These are phyloP conservation scores for Mortierella claussenii DNA, from an alignment of 192 early-diverging fungal species.

Conservation along the genomic window DNA sequence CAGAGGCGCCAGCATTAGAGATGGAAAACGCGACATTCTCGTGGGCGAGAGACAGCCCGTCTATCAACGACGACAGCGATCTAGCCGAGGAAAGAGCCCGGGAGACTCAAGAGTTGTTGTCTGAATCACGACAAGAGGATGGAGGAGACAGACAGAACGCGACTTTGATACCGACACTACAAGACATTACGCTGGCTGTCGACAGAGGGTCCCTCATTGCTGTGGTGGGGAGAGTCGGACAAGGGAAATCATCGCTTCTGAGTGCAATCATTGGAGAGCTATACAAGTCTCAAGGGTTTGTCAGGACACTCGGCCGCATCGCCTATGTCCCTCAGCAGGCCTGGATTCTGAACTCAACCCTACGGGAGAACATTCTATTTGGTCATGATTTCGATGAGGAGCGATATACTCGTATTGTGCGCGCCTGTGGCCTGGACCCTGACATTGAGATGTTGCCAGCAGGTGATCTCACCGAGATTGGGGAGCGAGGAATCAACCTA, in stretches of 20 bases:
- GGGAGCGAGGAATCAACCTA: conserved; percentile 71
- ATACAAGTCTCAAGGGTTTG: conserved; percentile 70
- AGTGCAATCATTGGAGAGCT: conserved; percentile 84
- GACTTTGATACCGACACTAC: conserved; percentile 19
- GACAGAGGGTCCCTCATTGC: conserved; percentile 66
- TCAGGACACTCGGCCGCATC: conserved; percentile 69
- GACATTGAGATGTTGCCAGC: conserved; percentile 72
- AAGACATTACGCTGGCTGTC: conserved; percentile 32
- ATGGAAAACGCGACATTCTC: conserved; percentile 23
- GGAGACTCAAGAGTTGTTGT: too few relatives aligned
- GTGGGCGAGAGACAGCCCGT: conserved; percentile 6
- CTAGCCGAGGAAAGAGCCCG: too few relatives aligned
- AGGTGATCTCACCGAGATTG: conserved; percentile 78
- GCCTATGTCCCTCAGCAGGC: conserved; percentile 87
- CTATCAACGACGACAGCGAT: neutral
- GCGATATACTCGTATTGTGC: conserved; percentile 71
- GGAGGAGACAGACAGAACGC: neutral
- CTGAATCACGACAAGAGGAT: conserved; percentile 4
- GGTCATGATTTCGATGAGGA: conserved; percentile 70
- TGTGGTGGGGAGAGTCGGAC: conserved; percentile 62
- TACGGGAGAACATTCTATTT: conserved; percentile 93
- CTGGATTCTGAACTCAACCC: conserved; percentile 94
- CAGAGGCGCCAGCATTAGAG: conserved; percentile 14
- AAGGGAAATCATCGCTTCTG: conserved; percentile 66
- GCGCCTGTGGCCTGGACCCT: conserved; percentile 73